Evolutionary conservation across 805 yeast genomes (phyloP).

Genomic region (Cyberlindnera sargentensis): DNA sequence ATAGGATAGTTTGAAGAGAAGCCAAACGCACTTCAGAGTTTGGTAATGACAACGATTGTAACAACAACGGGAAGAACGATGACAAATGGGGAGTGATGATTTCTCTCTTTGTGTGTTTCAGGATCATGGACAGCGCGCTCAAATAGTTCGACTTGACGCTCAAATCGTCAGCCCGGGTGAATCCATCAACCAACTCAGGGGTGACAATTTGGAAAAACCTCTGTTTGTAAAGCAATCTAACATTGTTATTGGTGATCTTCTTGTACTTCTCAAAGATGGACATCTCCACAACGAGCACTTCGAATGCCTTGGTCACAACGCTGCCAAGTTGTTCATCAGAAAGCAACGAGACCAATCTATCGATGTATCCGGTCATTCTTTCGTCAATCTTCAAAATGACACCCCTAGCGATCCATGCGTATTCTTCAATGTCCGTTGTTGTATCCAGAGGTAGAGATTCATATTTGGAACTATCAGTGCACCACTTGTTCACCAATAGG

Average conservation of each 20-base stretch:
- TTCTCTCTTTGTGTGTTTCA: slow-evolving; percentile 55
- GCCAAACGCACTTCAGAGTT: slow-evolving; percentile 45
- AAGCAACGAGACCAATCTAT: slow-evolving; percentile 30
- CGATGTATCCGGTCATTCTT: slow-evolving; percentile 28
- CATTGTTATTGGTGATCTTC: slow-evolving; percentile 44
- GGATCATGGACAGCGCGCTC: slow-evolving; percentile 57
- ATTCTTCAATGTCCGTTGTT: slow-evolving; percentile 39
- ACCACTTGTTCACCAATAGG: slow-evolving; percentile 53
- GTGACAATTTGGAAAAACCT: slow-evolving; percentile 58
- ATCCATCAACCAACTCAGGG: slow-evolving; percentile 46
- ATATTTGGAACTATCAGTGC: neutral
- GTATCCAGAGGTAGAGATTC: slow-evolving; percentile 5
- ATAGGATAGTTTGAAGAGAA: slow-evolving; percentile 50
- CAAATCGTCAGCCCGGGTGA: slow-evolving; percentile 24
- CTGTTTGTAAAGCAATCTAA: slow-evolving; percentile 73
- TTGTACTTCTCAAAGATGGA: slow-evolving; percentile 46
- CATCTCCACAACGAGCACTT: slow-evolving; percentile 61
- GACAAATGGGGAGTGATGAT: slow-evolving; percentile 60
- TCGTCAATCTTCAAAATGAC: slow-evolving; percentile 51
- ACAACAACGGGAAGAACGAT: slow-evolving; percentile 60
- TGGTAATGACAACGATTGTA: slow-evolving; percentile 50
- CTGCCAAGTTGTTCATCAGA: slow-evolving; percentile 26
- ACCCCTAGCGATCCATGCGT: slow-evolving; percentile 70
- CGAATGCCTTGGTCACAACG: slow-evolving; percentile 44
- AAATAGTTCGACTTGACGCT: slow-evolving; percentile 44